A percentile compares a stretch with the other conserved stretches of the same genome.
Evolutionary conservation across 192 early-diverging fungal species (phyloP).

Genomic region (Umbelopsis sp.): DNA sequence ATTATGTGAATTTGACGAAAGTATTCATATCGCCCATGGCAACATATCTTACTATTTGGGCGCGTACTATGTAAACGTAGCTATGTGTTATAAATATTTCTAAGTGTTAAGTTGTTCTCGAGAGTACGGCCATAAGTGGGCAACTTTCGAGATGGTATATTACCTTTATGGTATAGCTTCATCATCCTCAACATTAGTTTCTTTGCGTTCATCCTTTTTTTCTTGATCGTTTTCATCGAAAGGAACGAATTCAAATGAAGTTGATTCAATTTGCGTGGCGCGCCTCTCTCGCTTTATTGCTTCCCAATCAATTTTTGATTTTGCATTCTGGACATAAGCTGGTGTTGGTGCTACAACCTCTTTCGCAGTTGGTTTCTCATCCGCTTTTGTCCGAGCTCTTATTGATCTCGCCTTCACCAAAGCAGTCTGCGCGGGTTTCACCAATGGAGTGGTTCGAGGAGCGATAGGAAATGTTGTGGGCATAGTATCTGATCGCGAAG

Average conservation of each 20-base stretch:
- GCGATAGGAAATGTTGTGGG: neutral
- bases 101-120: too few species aligned
- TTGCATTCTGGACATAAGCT: slow-evolving; percentile 4
- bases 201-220: neutral
- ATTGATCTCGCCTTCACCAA: slow-evolving; percentile 1
- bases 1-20: too few species aligned
- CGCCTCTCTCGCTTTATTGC: slow-evolving; percentile 12
- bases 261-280: neutral
- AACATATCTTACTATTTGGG: too few species aligned
- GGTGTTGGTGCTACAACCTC: neutral
- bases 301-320: slow-evolving; percentile 17
- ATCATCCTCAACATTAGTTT: neutral
- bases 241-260: slow-evolving; percentile 10
- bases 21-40: too few species aligned
- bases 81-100: too few species aligned
- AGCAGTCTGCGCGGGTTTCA: slow-evolving; percentile 2
- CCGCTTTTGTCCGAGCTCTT: neutral
- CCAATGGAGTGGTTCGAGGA: neutral
- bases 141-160: too few species aligned
- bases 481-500: slow-evolving; percentile 2
- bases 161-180: too few species aligned
- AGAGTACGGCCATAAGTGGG: neutral
- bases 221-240: neutral
- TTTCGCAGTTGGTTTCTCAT: neutral
- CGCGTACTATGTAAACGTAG: too few species aligned